Conservation (phyloP, 1,284 basidiomycete species). For the Cerioporus squamosus region DNA sequence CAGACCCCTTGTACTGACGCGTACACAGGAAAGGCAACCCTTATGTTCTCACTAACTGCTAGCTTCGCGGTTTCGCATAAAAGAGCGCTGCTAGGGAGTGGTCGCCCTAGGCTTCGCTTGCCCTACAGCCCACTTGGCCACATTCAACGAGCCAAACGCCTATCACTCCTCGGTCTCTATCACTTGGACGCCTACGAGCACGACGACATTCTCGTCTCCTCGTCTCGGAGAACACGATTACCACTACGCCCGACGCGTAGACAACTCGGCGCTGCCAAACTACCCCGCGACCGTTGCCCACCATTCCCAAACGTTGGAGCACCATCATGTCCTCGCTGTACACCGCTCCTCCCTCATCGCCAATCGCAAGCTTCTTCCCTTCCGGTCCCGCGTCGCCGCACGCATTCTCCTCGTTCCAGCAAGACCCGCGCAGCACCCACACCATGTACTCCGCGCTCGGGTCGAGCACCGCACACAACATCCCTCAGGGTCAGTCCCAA, state of each 20-base stretch:
- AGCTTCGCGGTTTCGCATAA: constrained; percentile 10
- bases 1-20: constrained; percentile 29
- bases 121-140: neutral
- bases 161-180: constrained; percentile 7
- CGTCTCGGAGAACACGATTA: neutral
- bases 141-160: neutral
- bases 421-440: constrained; percentile 69
- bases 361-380: constrained; percentile 40
- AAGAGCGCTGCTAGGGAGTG: constrained; percentile 11
- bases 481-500: constrained; percentile 17
- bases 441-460: constrained; percentile 66
- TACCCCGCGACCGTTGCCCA: neutral
- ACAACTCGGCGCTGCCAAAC: neutral
- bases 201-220: neutral
- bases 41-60: constrained; percentile 12
- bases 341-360: constrained; percentile 34
- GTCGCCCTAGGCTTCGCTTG: constrained; percentile 17
- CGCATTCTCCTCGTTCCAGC: constrained; percentile 65
- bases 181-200: neutral
- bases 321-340: constrained; percentile 38
- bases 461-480: constrained; percentile 18
- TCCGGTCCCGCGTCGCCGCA: constrained; percentile 45
- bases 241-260: neutral
- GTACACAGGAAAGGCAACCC: constrained; percentile 18
- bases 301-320: constrained; percentile 3